Evolutionary conservation across 176 grass and related monocot species (phyloP).

Genomic region (Panicum miliaceum): DNA sequence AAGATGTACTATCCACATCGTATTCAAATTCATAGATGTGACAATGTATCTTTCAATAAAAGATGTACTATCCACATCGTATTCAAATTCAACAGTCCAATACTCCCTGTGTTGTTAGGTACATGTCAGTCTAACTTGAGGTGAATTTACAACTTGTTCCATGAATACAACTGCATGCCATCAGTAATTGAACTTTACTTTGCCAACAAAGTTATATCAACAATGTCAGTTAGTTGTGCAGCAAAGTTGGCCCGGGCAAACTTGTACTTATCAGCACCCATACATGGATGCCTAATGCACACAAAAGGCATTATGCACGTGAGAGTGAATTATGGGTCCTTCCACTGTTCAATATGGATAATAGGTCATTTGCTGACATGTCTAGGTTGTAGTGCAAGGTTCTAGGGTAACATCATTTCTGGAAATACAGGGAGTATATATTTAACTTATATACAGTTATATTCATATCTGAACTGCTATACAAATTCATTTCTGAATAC

Average conservation of each 20-base stretch:
- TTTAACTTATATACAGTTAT: background rate
- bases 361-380: background rate
- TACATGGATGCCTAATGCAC: slow-evolving; percentile 2
- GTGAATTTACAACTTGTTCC: background rate
- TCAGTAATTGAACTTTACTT: background rate
- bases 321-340: background rate
- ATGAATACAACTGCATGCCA: background rate
- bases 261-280: background rate
- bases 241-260: background rate
- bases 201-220: background rate
- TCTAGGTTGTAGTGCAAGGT: background rate
- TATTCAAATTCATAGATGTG: background rate
- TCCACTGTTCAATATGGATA: background rate
- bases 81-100: no score
- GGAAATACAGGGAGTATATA: background rate
- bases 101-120: no score
- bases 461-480: background rate
- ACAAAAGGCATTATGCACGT: background rate
- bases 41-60: background rate
- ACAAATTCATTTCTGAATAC: background rate
- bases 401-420: background rate
- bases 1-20: background rate
- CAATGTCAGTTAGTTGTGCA: background rate
- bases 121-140: background rate
- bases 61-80: background rate